Percentiles rank a stretch among this genome's conserved stretches.
Conservation (phyloP, 371 early-diverging fungal genomes). For the Circinella umbellata region DNA sequence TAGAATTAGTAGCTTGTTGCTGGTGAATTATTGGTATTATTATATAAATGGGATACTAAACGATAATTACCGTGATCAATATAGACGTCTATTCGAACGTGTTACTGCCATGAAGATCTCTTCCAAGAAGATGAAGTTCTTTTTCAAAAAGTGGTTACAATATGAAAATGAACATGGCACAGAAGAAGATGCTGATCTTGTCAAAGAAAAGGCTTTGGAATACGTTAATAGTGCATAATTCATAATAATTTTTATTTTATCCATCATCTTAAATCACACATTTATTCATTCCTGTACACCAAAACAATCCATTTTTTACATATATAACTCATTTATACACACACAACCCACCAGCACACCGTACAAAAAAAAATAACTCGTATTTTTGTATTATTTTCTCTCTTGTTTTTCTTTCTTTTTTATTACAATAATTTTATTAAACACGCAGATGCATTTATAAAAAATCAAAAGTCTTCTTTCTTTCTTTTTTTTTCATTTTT, state of each 20-base stretch:
- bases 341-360: too few species aligned
- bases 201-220: slow-evolving; percentile 84
- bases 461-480: not conserved
- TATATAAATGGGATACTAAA: not conserved
- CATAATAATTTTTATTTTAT: not conserved
- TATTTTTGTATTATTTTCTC: too few species aligned
- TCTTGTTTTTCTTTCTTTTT: too few species aligned
- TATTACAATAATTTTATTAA: too few species aligned
- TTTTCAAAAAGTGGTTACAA: slow-evolving; percentile 96
- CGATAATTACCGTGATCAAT: too few species aligned
- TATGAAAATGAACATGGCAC: slow-evolving; percentile 90
- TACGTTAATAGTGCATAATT: slow-evolving; percentile 73
- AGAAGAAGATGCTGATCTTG: slow-evolving; percentile 79
- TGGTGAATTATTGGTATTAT: not conserved
- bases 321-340: too few species aligned
- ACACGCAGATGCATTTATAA: too few species aligned
- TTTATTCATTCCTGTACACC: too few species aligned
- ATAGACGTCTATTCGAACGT: slow-evolving; percentile 83
- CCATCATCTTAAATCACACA: not conserved
- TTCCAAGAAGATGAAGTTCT: slow-evolving; percentile 97
- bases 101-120: slow-evolving; percentile 85
- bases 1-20: not conserved
- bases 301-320: too few species aligned
- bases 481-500: not conserved
- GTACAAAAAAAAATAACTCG: too few species aligned